phyloP scores from a whole-genome alignment of 23 red algal genomes.

The Gracilaria domingensis region DNA sequence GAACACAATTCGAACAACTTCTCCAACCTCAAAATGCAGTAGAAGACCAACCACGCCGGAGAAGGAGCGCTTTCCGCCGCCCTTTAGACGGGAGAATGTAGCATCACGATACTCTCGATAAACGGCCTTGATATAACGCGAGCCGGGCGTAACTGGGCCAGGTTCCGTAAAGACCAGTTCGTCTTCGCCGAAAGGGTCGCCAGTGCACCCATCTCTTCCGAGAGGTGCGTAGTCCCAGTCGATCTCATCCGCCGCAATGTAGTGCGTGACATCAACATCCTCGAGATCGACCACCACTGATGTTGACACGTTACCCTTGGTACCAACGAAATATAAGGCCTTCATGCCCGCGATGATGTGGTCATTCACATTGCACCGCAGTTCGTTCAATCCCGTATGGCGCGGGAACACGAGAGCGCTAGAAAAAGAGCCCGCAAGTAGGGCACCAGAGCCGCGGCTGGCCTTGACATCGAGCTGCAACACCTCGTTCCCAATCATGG shows the following conservation, averaged over 20 bases:
- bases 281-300: background rate
- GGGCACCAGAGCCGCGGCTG: constrained; percentile 21
- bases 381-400: constrained; percentile 16
- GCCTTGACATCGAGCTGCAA: constrained; percentile 29
- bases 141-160: constrained; percentile 26
- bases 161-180: constrained; percentile 44
- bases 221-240: constrained; percentile 60
- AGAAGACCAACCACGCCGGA: constrained; percentile 47
- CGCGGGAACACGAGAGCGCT: constrained; percentile 42
- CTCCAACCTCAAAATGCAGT: constrained; percentile 43
- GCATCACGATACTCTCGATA: constrained; percentile 41
- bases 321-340: constrained; percentile 14
- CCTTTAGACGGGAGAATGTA: constrained; percentile 13
- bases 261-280: constrained; percentile 26
- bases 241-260: constrained; percentile 56
- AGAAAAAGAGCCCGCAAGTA: constrained; percentile 42
- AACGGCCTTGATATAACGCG: constrained; percentile 57
- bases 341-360: constrained; percentile 58
- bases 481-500: constrained; percentile 38
- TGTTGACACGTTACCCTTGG: too few species aligned
- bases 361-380: constrained; percentile 55
- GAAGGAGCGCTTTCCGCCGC: background rate
- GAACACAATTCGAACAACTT: constrained; percentile 25
- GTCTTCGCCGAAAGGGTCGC: constrained; percentile 27
- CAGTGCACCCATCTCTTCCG: constrained; percentile 34